These are phyloP conservation scores for Przewalskia tangutica DNA, from an alignment of 257 asterid genomes.

Conservation along the genomic window DNA sequence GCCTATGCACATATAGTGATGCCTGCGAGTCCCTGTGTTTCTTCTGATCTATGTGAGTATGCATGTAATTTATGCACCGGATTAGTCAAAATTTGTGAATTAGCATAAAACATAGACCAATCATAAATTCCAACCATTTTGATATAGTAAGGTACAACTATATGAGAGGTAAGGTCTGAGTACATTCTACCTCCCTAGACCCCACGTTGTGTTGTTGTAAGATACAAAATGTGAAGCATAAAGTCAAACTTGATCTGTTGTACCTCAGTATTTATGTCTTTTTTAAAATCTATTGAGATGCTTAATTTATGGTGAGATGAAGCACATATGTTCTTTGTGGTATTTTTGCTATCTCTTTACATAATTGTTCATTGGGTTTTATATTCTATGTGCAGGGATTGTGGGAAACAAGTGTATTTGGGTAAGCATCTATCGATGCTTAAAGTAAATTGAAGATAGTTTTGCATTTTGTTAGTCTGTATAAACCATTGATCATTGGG, in stretches of 20 bases:
- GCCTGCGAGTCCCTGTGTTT: too few species aligned
- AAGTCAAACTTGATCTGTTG: not conserved
- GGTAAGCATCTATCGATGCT: constrained; percentile 29
- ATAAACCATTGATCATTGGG: not conserved
- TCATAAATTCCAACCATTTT: not conserved
- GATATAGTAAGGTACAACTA: not conserved
- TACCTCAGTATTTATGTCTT: not conserved
- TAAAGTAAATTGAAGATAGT: not conserved
- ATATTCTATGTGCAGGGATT: constrained; percentile 62
- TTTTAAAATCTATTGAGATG: not conserved
- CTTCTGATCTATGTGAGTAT: too few species aligned
- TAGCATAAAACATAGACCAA: not conserved
- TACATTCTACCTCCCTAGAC: too few species aligned
- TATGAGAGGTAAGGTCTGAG: too few species aligned
- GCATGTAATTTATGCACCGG: too few species aligned
- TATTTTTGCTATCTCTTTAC: not conserved
- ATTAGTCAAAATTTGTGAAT: not conserved
- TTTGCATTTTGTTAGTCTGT: not conserved
- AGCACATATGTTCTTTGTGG: not conserved
- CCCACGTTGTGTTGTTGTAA: too few species aligned
- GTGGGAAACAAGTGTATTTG: constrained; percentile 91
- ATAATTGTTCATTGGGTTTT: constrained; percentile 12
- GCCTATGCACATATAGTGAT: not conserved
- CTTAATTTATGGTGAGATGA: not conserved
- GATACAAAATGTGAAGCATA: not conserved